Base-by-base conservation (phyloP, 2,329 filamentous ascomycete species). In the Teratosphaeria zuluensis region DNA sequence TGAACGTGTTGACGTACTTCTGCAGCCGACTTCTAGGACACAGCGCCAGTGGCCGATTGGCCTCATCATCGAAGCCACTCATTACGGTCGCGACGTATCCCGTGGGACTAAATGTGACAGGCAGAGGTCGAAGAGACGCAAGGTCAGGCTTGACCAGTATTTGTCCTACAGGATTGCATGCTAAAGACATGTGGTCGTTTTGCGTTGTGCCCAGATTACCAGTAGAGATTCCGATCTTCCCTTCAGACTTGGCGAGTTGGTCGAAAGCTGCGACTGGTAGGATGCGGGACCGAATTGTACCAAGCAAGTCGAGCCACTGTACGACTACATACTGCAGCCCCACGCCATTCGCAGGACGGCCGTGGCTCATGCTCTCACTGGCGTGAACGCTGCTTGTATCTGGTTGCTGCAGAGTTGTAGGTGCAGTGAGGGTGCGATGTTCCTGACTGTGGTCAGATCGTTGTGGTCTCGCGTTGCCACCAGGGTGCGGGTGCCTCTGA, bases 231-330 rank as follows among this genome's bases (percentile, higher is more conserved):
- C 83, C 81, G 16, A 90, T 76, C 11, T 74, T 65, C 2, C 46
- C 54, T 1, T 71, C 72, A 53, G 64, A 62, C 9, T 64, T 63
- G 4, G 76, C 66, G 51, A 78, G 61, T 9, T 70, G 69, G 4
- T 68, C 63, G 57, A 77, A 77, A 35, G 74, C 70, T 35, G 68
- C 68, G 51, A 88, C 79, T 0, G 89, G 88, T 1, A 94, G 73
- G 62, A 90, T 81, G 2, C 88, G 82, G 63, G 84, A 80, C 16
- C 88, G 81, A 0, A 84, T 71, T 2, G 81, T 87, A 1, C 84
- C 83, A n/a, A 88, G 90, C 71, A 88, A 87, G 72, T 95, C 90
- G 28, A 88, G 76, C 84, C 87, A 95, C 71, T 88, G 86, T 12
- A 92, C 76, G 61, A 89, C 85, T 19, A 95, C 73, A 66, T 86